These are phyloP conservation scores for Solanum peruvianum DNA, from an alignment of 257 asterid species.

Conservation along the genomic window DNA sequence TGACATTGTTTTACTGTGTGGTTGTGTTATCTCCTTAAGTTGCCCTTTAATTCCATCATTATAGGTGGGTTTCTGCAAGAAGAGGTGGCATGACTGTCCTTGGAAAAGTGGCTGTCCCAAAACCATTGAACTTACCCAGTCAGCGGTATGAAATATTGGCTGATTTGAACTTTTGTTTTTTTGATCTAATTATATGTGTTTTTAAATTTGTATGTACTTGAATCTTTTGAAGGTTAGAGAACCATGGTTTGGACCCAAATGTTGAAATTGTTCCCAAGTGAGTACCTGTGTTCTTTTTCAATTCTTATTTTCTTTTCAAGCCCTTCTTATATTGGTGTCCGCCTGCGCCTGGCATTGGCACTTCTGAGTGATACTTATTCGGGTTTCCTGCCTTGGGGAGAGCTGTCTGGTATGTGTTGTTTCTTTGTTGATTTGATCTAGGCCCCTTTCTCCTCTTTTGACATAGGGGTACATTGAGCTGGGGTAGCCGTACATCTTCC, in stretches of 20 bases:
- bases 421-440: slow-evolving; percentile 8
- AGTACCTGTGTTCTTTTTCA: slow-evolving; percentile 19
- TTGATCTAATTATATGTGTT: neutral
- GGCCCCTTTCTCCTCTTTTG: slow-evolving; percentile 7
- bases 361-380: neutral
- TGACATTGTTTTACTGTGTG: neutral
- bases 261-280: slow-evolving; percentile 98
- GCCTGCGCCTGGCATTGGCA: neutral
- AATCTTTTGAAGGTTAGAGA: slow-evolving; percentile 67
- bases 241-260: slow-evolving; percentile 87
- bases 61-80: slow-evolving; percentile 80
- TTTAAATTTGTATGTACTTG: slow-evolving; percentile 14
- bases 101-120: slow-evolving; percentile 95
- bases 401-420: neutral
- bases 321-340: neutral
- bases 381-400: neutral
- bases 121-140: slow-evolving; percentile 95
- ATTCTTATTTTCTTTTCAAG: neutral
- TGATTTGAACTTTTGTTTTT: neutral
- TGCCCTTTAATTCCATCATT: slow-evolving; percentile 6
- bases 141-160: slow-evolving; percentile 47
- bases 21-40: neutral
- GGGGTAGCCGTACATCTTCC: slow-evolving; percentile 86
- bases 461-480: slow-evolving; percentile 73
- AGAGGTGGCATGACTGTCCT: slow-evolving; percentile 90